Evolutionary conservation across 805 yeast genomes (phyloP).

Genomic region (Candida namnaoensis): DNA sequence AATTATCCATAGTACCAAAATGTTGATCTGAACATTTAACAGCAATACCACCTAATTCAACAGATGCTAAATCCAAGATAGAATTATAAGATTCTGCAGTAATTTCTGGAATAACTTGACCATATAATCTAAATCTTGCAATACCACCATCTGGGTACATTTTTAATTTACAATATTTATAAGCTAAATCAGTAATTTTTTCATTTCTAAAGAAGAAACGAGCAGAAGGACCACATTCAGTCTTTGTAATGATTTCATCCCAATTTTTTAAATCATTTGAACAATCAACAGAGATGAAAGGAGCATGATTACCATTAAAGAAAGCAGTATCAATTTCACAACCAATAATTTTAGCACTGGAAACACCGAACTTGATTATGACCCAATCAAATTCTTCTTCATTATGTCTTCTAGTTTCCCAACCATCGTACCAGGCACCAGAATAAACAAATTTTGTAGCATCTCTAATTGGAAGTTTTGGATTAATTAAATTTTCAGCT

Average conservation of each 20-base stretch:
- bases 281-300: constrained; percentile 80
- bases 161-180: constrained; percentile 73
- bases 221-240: constrained; percentile 86
- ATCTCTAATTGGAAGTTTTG: constrained; percentile 74
- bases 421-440: constrained; percentile 98
- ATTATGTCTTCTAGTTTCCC: constrained; percentile 97
- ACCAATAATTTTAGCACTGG: constrained; percentile 70
- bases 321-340: constrained; percentile 90
- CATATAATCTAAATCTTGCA: constrained; percentile 88
- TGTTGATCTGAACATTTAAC: constrained; percentile 83
- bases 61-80: constrained; percentile 70
- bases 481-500: constrained; percentile 79
- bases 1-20: constrained; percentile 86
- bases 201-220: constrained; percentile 62
- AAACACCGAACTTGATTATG: constrained; percentile 72
- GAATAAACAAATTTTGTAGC: constrained; percentile 70
- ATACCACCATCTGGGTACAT: constrained; percentile 99
- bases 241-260: constrained; percentile 60
- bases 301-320: constrained; percentile 95
- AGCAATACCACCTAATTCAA: constrained; percentile 83
- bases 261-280: constrained; percentile 39
- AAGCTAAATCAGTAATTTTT: constrained; percentile 48
- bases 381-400: constrained; percentile 83
- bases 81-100: constrained; percentile 24
- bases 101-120: constrained; percentile 67